Conservation (phyloP, 257 asterid species). For the Solanum paucissectum region DNA sequence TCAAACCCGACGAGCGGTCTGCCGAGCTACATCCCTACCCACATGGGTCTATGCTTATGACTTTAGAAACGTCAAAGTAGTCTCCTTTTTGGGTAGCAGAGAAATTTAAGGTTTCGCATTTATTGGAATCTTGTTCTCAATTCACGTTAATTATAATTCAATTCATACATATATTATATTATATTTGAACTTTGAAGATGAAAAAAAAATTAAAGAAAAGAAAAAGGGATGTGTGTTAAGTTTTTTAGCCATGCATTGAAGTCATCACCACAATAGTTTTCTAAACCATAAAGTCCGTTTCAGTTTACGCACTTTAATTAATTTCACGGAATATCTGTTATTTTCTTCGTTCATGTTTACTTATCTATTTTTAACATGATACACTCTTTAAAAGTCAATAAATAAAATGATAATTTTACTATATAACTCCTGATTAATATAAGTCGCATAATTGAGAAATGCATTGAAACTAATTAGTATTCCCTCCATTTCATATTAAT, state of each 20-base stretch:
- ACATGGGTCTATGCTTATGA: not conserved
- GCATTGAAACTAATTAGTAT: too few species aligned
- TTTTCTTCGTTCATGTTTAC: rapidly evolving
- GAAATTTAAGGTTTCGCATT: not conserved
- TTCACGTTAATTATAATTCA: not conserved
- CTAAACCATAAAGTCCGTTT: not conserved
- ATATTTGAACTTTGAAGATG: not conserved
- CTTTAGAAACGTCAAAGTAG: not conserved
- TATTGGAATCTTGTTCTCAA: not conserved
- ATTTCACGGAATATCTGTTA: rapidly evolving
- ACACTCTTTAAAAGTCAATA: not conserved
- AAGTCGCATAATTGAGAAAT: too few species aligned
- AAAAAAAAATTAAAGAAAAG: not conserved
- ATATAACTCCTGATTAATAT: too few species aligned
- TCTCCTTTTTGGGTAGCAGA: not conserved
- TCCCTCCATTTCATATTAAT: too few species aligned
- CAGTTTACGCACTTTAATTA: not conserved
- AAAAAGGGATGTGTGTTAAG: not conserved
- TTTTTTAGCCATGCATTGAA: not conserved
- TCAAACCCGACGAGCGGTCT: not conserved
- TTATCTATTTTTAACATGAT: not conserved
- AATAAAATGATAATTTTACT: too few species aligned
- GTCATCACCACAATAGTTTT: not conserved
- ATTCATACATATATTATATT: not conserved
- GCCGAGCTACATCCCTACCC: not conserved